Conservation (phyloP, 2,329 filamentous ascomycete species). For the Xylogone sp. region DNA sequence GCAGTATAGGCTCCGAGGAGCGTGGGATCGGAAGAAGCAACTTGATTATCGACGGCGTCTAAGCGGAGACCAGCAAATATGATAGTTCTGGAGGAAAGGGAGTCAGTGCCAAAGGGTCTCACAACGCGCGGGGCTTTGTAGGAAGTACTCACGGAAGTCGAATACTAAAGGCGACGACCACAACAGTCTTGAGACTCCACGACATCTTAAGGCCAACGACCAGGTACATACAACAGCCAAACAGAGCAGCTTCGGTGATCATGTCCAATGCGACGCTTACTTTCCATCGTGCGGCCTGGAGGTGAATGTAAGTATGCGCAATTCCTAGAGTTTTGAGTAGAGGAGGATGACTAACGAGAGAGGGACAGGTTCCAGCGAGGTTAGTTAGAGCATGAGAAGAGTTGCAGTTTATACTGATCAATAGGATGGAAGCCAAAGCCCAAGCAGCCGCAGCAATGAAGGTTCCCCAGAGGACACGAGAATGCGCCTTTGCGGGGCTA, state of each 20-base stretch:
- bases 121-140: no score
- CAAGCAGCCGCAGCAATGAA: neutral
- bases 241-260: neutral
- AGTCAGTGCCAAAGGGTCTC: neutral
- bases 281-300: conserved; percentile 1
- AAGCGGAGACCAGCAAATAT: conserved; percentile 33
- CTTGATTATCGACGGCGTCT: conserved; percentile 27
- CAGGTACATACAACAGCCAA: neutral
- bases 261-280: neutral
- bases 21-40: conserved; percentile 30
- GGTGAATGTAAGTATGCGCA: no score
- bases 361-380: neutral
- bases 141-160: neutral
- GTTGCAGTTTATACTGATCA: neutral
- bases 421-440: neutral
- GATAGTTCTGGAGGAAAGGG: conserved; percentile 28
- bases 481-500: neutral
- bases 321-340: neutral
- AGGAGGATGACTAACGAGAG: neutral
- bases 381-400: neutral
- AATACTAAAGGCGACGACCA: conserved; percentile 1
- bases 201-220: neutral
- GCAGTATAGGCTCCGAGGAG: conserved; percentile 32
- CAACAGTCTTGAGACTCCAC: neutral
- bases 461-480: neutral